A percentile compares a stretch with the other conserved stretches of the same genome.
Conservation (phyloP, 2,329 filamentous ascomycete species). For the Didymella pinodella region DNA sequence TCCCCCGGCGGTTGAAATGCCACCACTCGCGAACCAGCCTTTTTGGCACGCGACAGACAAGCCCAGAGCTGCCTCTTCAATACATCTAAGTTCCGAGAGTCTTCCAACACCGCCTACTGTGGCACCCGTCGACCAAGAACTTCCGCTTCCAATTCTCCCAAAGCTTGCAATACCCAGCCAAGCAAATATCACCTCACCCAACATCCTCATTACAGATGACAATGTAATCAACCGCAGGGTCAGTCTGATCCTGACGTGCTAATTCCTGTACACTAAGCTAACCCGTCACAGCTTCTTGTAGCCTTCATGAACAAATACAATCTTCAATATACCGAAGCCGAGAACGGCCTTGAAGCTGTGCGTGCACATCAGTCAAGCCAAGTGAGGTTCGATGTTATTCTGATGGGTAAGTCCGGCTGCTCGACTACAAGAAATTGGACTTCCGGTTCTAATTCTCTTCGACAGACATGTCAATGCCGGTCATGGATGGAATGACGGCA, state of each 20-base stretch:
- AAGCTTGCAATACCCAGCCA: background rate
- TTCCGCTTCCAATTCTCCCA: background rate
- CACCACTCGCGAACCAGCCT: slow-evolving; percentile 4
- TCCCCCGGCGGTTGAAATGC: slow-evolving; percentile 5
- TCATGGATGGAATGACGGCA: slow-evolving; percentile 49
- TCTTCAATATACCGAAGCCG: slow-evolving; percentile 35
- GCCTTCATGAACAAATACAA: slow-evolving; percentile 43
- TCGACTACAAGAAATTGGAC: background rate
- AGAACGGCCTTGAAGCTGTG: slow-evolving; percentile 47
- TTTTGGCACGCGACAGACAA: slow-evolving; percentile 5
- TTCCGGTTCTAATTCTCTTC: background rate
- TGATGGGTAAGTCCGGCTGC: slow-evolving; percentile 42
- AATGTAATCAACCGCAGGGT: slow-evolving; percentile 51
- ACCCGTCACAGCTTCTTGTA: slow-evolving; percentile 37
- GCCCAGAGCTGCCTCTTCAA: background rate
- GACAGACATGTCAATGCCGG: slow-evolving; percentile 48
- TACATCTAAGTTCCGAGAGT: background rate
- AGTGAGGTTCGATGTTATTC: slow-evolving; percentile 34
- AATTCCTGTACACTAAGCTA: slow-evolving; percentile 2
- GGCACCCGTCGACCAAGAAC: background rate
- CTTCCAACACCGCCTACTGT: background rate
- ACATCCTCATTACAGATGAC: slow-evolving; percentile 51
- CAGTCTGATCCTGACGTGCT: slow-evolving; percentile 3
- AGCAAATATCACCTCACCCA: background rate
- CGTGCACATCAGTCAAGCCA: slow-evolving; percentile 31